phyloP scores from a whole-genome alignment of 2,329 filamentous ascomycete species.

The Lasiodiplodia gonubiensis region DNA sequence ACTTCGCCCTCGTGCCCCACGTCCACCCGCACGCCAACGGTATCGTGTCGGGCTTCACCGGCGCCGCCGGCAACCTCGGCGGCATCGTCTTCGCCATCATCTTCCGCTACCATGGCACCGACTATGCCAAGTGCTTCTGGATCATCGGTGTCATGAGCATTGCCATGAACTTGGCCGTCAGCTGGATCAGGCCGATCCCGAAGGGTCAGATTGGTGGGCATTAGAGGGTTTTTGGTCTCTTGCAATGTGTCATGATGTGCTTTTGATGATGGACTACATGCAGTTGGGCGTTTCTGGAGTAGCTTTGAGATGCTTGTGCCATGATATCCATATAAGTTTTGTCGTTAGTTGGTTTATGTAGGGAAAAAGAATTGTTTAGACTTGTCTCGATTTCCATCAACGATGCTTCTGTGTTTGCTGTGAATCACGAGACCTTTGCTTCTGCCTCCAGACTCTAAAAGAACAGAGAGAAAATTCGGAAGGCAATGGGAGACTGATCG shows the following conservation, averaged over 20 bases:
- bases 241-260: neutral
- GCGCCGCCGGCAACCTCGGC: constrained; percentile 81
- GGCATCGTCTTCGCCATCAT: constrained; percentile 84
- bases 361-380: neutral
- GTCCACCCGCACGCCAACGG: constrained; percentile 82
- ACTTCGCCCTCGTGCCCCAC: constrained; percentile 85
- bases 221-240: neutral
- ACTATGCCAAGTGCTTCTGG: constrained; percentile 77
- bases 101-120: constrained; percentile 73
- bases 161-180: constrained; percentile 68
- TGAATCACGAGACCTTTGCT: neutral
- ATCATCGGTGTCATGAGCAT: constrained; percentile 81
- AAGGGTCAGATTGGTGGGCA: constrained; percentile 59
- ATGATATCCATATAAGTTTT: constrained; percentile 12
- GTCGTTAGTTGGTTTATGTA: neutral
- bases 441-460: neutral
- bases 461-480: neutral
- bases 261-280: too few species aligned
- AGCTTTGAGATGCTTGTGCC: neutral
- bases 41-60: constrained; percentile 76
- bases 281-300: neutral
- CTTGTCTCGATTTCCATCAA: neutral
- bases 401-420: neutral
- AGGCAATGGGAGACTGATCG: neutral
- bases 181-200: constrained; percentile 66